Evolutionary conservation across 108 stramenopile genomes (phyloP).

Genomic region (Pseudonitzschia multiseries): DNA sequence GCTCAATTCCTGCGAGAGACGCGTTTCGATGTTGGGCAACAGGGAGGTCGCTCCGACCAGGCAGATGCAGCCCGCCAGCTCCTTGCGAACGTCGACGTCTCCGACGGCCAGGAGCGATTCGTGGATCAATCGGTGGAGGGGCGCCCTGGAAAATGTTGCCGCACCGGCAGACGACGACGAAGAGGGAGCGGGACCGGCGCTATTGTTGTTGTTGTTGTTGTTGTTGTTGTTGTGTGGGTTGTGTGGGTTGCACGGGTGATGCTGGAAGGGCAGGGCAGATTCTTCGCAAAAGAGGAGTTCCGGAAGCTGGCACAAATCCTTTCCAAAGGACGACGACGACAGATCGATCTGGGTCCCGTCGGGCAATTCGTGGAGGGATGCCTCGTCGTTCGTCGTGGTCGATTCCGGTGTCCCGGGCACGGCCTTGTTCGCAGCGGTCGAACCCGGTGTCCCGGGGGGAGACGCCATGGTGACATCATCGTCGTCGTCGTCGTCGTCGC

Average conservation of each 20-base stretch:
- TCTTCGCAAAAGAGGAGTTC: conserved; percentile 66
- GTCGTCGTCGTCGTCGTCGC: conserved; percentile 26
- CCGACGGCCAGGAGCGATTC: conserved; percentile 68
- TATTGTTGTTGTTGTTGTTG: too few species aligned
- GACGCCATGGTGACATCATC: conserved; percentile 9
- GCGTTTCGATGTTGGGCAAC: conserved; percentile 63
- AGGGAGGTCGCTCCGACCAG: conserved; percentile 72
- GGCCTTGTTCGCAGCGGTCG: conserved; percentile 11
- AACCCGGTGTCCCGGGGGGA: conserved; percentile 16
- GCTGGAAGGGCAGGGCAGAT: conserved; percentile 46
- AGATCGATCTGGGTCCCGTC: conserved; percentile 71
- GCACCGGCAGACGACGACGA: too few species aligned
- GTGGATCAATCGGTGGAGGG: conserved; percentile 71
- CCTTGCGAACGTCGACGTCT: conserved; percentile 83
- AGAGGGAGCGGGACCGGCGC: conserved; percentile 13
- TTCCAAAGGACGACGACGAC: conserved; percentile 42
- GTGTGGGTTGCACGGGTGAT: background rate
- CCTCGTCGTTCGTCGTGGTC: background rate
- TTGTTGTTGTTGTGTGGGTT: too few species aligned
- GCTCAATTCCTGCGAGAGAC: conserved; percentile 65
- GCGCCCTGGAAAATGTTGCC: conserved; percentile 41
- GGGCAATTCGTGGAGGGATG: conserved; percentile 52
- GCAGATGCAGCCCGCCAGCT: conserved; percentile 68
- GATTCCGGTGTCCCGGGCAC: conserved; percentile 3
- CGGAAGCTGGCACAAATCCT: conserved; percentile 62